Percentiles rank a stretch among this genome's conserved stretches.
Conservation (phyloP, 202 grass and related monocot species). For the Panicum hallii region DNA sequence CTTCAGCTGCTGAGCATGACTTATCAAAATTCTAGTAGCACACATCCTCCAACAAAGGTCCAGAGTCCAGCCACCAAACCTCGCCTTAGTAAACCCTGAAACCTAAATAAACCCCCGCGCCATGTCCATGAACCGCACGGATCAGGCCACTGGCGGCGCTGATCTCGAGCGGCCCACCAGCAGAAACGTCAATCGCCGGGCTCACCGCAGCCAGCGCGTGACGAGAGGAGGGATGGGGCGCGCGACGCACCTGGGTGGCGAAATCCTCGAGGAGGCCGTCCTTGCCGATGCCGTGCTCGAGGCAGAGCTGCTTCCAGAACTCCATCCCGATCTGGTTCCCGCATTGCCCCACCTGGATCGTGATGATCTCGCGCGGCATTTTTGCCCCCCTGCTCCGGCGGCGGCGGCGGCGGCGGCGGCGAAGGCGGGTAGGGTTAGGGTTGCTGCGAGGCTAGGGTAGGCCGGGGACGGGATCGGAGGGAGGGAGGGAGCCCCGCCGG, state of each 20-base stretch:
- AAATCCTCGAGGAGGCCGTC: conserved; percentile 99
- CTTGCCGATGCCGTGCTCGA: conserved; percentile 99
- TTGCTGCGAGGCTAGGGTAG: background rate
- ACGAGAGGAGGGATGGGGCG: background rate
- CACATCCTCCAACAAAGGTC: background rate
- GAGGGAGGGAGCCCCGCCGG: background rate
- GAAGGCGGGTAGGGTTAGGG: conserved; percentile 9
- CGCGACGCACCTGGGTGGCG: conserved; percentile 67
- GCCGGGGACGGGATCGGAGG: background rate
- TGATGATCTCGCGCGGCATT: conserved; percentile 99
- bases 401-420: background rate
- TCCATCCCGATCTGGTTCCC: conserved; percentile 99
- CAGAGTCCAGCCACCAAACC: background rate
- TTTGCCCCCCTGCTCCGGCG: background rate
- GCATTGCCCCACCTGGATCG: conserved; percentile 99
- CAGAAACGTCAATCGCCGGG: background rate
- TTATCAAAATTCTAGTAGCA: background rate
- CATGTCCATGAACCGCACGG: background rate
- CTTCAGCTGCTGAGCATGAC: background rate
- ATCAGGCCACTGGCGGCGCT: background rate
- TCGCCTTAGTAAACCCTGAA: conserved; percentile 25
- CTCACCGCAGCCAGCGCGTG: background rate
- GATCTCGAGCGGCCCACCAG: background rate
- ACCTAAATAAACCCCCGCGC: background rate
- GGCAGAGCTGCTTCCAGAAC: conserved; percentile 99